These are phyloP conservation scores for Neophaeococcomyces mojaviensis DNA, from an alignment of 2,329 filamentous ascomycete genomes.

Conservation along the genomic window DNA sequence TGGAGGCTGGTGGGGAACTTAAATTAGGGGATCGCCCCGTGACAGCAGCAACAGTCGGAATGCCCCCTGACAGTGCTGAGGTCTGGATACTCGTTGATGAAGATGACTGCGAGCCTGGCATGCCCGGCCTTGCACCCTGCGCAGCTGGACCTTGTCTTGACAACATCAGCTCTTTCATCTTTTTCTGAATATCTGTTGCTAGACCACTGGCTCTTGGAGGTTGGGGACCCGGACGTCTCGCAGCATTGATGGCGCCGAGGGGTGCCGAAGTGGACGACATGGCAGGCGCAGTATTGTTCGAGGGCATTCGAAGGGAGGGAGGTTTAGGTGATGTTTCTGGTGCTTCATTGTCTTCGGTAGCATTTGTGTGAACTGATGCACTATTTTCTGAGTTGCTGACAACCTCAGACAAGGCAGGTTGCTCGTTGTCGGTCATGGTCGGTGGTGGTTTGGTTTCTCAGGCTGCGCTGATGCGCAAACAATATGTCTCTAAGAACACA, in stretches of 20 bases:
- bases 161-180: slow-evolving; percentile 63
- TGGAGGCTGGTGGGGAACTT: slow-evolving; percentile 26
- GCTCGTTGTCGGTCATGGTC: slow-evolving; percentile 2
- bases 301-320: slow-evolving; percentile 12
- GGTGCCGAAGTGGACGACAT: slow-evolving; percentile 83
- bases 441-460: background rate
- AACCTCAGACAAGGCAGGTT: background rate
- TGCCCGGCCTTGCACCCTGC: slow-evolving; percentile 20
- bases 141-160: slow-evolving; percentile 48
- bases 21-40: slow-evolving; percentile 9
- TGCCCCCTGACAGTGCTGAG: slow-evolving; percentile 19
- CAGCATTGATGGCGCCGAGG: slow-evolving; percentile 66
- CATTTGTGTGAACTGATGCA: background rate
- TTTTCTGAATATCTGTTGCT: slow-evolving; percentile 58
- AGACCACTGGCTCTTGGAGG: slow-evolving; percentile 44
- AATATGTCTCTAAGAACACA: background rate
- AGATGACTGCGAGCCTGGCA: slow-evolving; percentile 15
- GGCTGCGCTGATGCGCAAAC: background rate
- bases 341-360: background rate
- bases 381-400: background rate
- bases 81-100: slow-evolving; percentile 7
- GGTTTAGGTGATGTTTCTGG: slow-evolving; percentile 8
- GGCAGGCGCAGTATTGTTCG: slow-evolving; percentile 10
- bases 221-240: slow-evolving; percentile 45
- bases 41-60: slow-evolving; percentile 6